Percentiles rank a stretch among this genome's conserved stretches.
phyloP scores from a whole-genome alignment of 352 stramenopile genomes.

The Globisporangium rhizosaccharum region DNA sequence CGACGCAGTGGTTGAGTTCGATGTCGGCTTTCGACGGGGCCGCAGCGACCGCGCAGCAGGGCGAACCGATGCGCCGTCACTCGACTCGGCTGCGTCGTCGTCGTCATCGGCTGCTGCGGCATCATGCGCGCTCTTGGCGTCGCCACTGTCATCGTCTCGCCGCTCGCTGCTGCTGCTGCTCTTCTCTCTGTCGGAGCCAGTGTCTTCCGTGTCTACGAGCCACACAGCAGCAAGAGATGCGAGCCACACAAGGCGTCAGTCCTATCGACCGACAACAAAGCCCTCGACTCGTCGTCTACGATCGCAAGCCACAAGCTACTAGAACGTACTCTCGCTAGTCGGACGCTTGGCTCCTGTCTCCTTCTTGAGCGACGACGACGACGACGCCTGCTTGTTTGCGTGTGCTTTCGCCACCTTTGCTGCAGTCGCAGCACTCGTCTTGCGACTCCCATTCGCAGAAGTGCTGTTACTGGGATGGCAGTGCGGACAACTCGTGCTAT shows the following conservation, averaged over 20 bases:
- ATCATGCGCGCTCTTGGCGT: conserved; percentile 16
- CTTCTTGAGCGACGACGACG: conserved; percentile 9
- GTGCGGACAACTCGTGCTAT: conserved; percentile 24
- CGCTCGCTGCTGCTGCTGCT: conserved; percentile 12
- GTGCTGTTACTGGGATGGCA: conserved; percentile 24
- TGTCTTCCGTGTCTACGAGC: conserved; percentile 13
- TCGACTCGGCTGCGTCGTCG: conserved; percentile 42
- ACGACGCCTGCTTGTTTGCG: not conserved
- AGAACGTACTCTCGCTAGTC: conserved; percentile 25
- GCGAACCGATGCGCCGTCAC: conserved; percentile 27
- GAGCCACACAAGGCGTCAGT: not conserved
- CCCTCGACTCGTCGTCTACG: not conserved
- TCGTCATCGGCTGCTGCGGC: conserved; percentile 29
- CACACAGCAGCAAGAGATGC: not conserved
- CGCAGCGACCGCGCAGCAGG: conserved; percentile 47
- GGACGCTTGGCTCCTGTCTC: conserved; percentile 19
- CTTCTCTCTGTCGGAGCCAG: conserved; percentile 14
- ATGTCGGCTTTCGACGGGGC: conserved; percentile 39
- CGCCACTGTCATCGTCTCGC: conserved; percentile 18
- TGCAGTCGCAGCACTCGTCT: conserved; percentile 12
- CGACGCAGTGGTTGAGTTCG: conserved; percentile 20
- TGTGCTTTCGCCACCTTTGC: not conserved
- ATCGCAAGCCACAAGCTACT: not conserved
- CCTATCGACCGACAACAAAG: not conserved
- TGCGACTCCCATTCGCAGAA: conserved; percentile 15